Evolutionary conservation across 768 basidiomycete genomes (phyloP), one percentile per base, ranked within the genome.

Genomic region (Lactarius tabidus): DNA sequence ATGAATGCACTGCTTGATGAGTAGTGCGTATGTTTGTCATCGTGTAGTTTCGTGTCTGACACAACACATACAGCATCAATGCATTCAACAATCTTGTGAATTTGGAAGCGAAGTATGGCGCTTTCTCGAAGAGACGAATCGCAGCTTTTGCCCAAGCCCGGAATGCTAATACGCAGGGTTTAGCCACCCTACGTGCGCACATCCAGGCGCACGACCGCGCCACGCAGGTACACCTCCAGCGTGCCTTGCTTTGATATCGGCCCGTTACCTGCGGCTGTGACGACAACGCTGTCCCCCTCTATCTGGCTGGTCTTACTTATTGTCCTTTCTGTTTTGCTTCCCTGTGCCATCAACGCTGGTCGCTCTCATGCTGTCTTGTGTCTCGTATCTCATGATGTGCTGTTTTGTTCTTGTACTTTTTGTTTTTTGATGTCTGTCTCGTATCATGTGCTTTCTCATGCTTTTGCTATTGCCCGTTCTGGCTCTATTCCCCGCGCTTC

Each of bases 11-110:
- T 70, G n/a, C 59, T 64, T 12, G 64, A 65, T 33, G 58, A 69
- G 23, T 65, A 70, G 69, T 70, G 23, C 48, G 66, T 63, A 23
- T 18, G 20, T 20, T 31, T 20, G 29, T 15, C 3, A 43, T 14
- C 8, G 8, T 6, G 35, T 23, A n/a, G n/a, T 12, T 36, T 35
- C 26, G 12, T 29, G 31, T 54, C 60, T 67, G 66, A 67, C 31
- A 10, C 31, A 57, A n/a, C 23, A 10, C 31, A 57, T 51, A 23
- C 41, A 65, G 67, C 29, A 38, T 61, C 56, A 23, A 38, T 41
- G 57, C 60, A 45, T 67, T 59, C 36, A 67, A 67, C 64, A 23
- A 18, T 28, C 66, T 67, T 51, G 63, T 66, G 31, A 41, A 10
- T 35, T 31, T 67, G 28, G 66, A 67, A 29, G 66, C 62, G 15